Evolutionary conservation across 202 grass and related monocot species (phyloP).

Genomic region (Digitaria exilis): DNA sequence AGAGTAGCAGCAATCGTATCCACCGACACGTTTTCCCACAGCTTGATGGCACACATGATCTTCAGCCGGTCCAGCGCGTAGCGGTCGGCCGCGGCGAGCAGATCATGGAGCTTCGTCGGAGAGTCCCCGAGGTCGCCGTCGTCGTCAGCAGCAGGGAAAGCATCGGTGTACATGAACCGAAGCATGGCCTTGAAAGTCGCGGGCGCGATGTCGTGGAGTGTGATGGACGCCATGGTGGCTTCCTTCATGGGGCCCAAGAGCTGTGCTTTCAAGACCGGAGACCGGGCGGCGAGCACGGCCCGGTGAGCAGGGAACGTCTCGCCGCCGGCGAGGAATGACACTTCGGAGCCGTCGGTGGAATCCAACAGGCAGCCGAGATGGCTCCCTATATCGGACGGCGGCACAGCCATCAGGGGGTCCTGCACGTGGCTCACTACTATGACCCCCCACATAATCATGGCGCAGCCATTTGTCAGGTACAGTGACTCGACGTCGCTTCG

Average conservation of each 20-base stretch:
- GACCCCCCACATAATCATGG: neutral
- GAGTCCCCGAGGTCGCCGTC: neutral
- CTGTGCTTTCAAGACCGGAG: slow-evolving; percentile 27
- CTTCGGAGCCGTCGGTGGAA: neutral
- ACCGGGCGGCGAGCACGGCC: slow-evolving; percentile 34
- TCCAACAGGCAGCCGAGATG: slow-evolving; percentile 17
- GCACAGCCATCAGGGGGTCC: neutral
- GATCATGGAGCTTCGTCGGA: neutral
- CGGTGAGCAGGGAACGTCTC: slow-evolving; percentile 28
- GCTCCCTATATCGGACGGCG: neutral
- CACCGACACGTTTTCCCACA: neutral
- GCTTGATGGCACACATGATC: slow-evolving; percentile 26
- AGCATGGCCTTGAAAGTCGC: neutral
- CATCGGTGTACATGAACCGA: slow-evolving; percentile 33
- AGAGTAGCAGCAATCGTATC: neutral
- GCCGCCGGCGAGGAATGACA: slow-evolving; percentile 24
- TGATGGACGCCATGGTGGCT: neutral
- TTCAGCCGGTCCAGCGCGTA: slow-evolving; percentile 29
- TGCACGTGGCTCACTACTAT: neutral
- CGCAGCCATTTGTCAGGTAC: neutral
- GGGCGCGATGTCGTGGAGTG: slow-evolving; percentile 14
- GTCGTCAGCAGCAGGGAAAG: neutral
- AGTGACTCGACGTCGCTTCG: neutral
- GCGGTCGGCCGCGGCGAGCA: slow-evolving; percentile 26
- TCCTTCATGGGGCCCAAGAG: slow-evolving; percentile 40